Conservation (phyloP, 2,329 filamentous ascomycete species). For the Aspergillus sp. region DNA sequence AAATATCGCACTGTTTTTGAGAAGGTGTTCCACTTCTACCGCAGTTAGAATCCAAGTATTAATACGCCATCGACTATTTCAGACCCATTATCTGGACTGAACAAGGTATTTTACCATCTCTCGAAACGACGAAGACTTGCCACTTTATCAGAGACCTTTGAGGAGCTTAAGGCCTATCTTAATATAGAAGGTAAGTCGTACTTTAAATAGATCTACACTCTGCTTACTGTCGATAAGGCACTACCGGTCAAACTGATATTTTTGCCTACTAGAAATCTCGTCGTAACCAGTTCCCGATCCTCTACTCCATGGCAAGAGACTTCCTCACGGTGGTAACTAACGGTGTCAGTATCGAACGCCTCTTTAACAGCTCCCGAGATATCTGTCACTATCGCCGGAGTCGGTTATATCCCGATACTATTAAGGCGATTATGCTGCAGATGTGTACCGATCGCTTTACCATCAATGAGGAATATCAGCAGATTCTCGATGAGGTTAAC, state of each 20-base stretch:
- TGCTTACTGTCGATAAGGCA: neutral
- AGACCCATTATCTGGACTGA: neutral
- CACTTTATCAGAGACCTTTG: neutral
- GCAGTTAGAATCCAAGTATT: neutral
- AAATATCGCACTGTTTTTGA: neutral
- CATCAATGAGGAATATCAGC: no score
- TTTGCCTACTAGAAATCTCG: no score
- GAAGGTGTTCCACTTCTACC: neutral
- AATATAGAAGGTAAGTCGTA: neutral
- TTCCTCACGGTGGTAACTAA: no score
- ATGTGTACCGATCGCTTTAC: no score
- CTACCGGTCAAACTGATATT: slow-evolving; percentile 4
- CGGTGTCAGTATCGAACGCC: no score
- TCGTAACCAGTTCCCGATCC: no score
- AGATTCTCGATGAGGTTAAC: no score
- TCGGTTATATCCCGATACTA: no score
- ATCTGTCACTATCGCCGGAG: no score
- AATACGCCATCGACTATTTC: neutral
- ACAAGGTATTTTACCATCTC: slow-evolving; percentile 1
- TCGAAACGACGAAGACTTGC: neutral
- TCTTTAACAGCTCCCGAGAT: no score
- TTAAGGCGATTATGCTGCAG: no score
- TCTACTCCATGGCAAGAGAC: no score
- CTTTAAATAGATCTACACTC: neutral
- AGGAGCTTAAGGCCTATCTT: neutral